These are phyloP conservation scores for Zostera marina DNA, from an alignment of 116 monocot genomes.

Conservation along the genomic window DNA sequence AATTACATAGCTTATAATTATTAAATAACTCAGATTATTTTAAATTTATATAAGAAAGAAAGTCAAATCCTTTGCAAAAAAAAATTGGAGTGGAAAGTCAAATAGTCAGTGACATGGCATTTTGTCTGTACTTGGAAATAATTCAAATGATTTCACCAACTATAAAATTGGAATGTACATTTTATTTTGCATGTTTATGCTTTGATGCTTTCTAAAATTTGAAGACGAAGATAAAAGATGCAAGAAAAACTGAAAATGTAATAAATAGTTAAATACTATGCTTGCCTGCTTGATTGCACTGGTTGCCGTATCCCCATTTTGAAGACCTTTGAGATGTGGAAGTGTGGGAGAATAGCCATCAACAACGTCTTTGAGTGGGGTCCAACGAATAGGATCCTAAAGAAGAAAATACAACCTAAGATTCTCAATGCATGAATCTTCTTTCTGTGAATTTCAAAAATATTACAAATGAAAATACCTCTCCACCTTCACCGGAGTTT, in stretches of 20 bases:
- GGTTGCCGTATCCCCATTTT: slow-evolving; percentile 99
- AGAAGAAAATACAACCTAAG: slow-evolving; percentile 1
- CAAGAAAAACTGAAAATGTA: neutral
- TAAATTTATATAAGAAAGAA: no score
- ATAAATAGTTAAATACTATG: neutral
- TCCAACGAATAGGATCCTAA: slow-evolving; percentile 98
- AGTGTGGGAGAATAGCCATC: slow-evolving; percentile 99
- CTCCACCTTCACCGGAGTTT: slow-evolving; percentile 98
- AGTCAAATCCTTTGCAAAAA: no score
- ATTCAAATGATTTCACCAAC: no score
- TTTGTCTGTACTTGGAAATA: no score
- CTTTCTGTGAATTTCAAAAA: neutral
- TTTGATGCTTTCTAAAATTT: neutral
- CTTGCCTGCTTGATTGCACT: slow-evolving; percentile 97
- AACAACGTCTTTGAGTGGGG: slow-evolving; percentile 81
- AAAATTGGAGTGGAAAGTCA: no score
- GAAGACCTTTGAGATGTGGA: slow-evolving; percentile 98
- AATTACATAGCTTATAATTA: no score
- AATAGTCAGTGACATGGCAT: no score
- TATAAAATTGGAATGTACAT: no score
- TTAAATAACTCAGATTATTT: no score
- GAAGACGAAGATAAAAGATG: neutral
- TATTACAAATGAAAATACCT: slow-evolving; percentile 29
- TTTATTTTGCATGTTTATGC: no score
- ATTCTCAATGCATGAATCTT: neutral